Base-by-base conservation (phyloP, 2,329 filamentous ascomycete species). In the Ophiognomonia clavigignenti-juglandacearum region DNA sequence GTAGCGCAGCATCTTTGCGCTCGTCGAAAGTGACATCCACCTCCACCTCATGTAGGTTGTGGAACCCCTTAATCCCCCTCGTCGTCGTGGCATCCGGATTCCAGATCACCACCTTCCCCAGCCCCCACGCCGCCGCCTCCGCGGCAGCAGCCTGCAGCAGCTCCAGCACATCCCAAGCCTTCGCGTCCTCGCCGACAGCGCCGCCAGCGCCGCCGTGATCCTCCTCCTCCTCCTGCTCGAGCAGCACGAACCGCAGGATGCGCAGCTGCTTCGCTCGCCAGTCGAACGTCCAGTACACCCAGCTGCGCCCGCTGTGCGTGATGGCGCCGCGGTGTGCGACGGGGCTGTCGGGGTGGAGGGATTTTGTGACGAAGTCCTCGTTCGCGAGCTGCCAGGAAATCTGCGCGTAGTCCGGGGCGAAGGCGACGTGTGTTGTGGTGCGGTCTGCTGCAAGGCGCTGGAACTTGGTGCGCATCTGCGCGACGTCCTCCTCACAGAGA, bases 271-370 rank as follows among this genome's bases (percentile, higher is more conserved):
- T 56, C 32, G 51, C 50, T 29, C 58, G 54, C 51, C 60, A 64
- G 52, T 69, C 63, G 48, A 65, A 65, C 31, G 59, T 53, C 66
- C 66, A 70, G 57, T 60, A 65, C 11, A 58, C 53, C 61, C 60
- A 66, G 4, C 57, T 57, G 26, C 53, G 48, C 6, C 54, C 55
- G 39, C 57, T 54, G 9, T 44, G 47, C 20, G 59, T 61, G 22
- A 56, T 55, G 35, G 61, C 62, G 29, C 59, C 51, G 18, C 50
- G 34, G 44, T 52, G 41, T 19, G 42, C 39, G 44, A 54, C 31
- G 5, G 53, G 38, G n/a, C n/a, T n/a, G 24, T 53, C 42, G 45
- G 49, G 47, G 37, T 53, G 42, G 3, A 65, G 46, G 27, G 50
- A 53, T 31, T 42, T 51, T 36, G 54, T 58, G 32, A 60, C 56